Evolutionary conservation across 1,284 basidiomycete species (phyloP), one percentile per base, ranked within the genome.

Genomic region (Ganoderma meredithae): DNA sequence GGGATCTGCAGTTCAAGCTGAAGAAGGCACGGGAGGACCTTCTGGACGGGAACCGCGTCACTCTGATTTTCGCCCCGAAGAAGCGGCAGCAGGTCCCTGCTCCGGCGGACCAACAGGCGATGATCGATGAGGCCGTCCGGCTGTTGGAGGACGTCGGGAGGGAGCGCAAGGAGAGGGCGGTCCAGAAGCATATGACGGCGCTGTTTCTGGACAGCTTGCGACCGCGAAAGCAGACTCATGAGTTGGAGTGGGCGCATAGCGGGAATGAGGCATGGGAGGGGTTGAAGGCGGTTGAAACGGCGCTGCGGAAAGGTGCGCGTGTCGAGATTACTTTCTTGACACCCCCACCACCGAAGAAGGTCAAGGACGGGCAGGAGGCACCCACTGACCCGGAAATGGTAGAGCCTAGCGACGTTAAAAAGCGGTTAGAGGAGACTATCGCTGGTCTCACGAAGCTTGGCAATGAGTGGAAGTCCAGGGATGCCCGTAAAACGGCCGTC

Each of bases 1-100:
- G 83, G 19, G 94, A 95, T 74, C 74, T 91, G 19, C 81, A 82
- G 47, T 90, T 91, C 78, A 95, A 94, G 77, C 72, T 95, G 44
- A 83, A 81, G 69, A 90, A 90, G 76, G 87, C 84, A 12, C 80
- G 82, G 58, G 80, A 85, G 63, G 86, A 90, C 59, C 79, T 95
- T 65, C 84, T 83, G 72, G 87, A 88, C 68, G 90, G 90, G 1
- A 80, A 83, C 52, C 81, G 85, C 15, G 87, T 94, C 66, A 83
- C 85, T 64, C 75, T 95, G 39, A 81, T 87, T 1, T 86, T 91
- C 74, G 79, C 83, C 33, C 80, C 81, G 49, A 92, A 88, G 80
- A 77, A 76, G 22, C 78, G 83, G 3, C 80, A 84, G 69, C 47
- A 75, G 17, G 81, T 82, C 0, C 70, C 19, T 19, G 12, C 68